Base-by-base conservation (phyloP, 1,284 basidiomycete species). In the Leccinum olivaceoglutinosum region DNA sequence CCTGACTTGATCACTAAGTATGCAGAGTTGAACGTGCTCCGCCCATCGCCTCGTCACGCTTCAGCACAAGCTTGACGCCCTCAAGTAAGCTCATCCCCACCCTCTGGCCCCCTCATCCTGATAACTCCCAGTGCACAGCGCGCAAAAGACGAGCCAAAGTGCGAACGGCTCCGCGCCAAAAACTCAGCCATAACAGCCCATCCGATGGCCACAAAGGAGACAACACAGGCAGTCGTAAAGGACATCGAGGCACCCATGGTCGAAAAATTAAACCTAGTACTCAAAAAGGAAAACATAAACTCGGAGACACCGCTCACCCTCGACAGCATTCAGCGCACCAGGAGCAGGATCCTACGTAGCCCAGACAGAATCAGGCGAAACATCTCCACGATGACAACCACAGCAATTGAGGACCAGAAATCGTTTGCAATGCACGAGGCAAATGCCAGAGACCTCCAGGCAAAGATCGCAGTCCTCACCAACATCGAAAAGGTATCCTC, bases 331-430 rank as follows among this genome's bases (percentile, higher is more conserved):
- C 75, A 78, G 9, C 82, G 86, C 55, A 85, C 86, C 0, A 82
- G 85, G 58, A 78, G 85, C 12, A 85, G 92, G 36, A 89, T 96
- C 63, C 92, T 96, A 2, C 91, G 92, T 69, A 93, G 91, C 0
- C 93, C 93, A 0, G 93, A 96, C 56, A 83, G 93, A 41, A 89
- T 94, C 69, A 89, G 87, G 73, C 85, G 88, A 62, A 88, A 86
- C 55, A 94, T 96, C 65, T 76, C 81, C 14, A 82, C 84, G 32
- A 93, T 94, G 89, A 81, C 82, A 4, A 71, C 77, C 9, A 85
- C 82, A 1, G 84, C 83, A 1, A 73, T 81, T 63, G 83, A 88
- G 68, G 83, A 89, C 68, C 85, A 89, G 76, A 83, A 81, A 62
- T 80, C 80, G 0, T 79, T 90, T 14, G 78, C 81, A 0, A 74